Percentiles rank a stretch among this genome's conserved stretches.
These are phyloP conservation scores for Blastomyces parvus DNA, from an alignment of 2,329 filamentous ascomycete species.

Conservation along the genomic window DNA sequence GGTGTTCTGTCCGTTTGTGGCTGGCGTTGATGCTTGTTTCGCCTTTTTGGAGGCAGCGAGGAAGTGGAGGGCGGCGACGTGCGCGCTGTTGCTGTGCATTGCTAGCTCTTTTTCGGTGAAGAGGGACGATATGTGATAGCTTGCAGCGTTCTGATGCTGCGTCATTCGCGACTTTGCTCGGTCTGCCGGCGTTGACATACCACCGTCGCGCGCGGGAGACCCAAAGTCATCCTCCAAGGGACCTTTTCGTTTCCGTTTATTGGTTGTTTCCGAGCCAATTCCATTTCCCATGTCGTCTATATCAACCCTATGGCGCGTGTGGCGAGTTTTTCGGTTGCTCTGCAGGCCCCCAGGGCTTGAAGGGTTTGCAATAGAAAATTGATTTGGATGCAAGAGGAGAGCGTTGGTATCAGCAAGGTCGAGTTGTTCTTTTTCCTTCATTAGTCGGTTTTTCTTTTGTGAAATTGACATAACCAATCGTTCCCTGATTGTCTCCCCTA, in stretches of 20 bases:
- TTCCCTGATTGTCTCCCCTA: slow-evolving; percentile 51
- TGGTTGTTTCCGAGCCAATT: slow-evolving; percentile 39
- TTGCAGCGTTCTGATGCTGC: slow-evolving; percentile 48
- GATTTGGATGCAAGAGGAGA: slow-evolving; percentile 54
- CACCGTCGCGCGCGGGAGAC: slow-evolving; percentile 46
- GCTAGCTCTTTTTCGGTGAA: slow-evolving; percentile 60
- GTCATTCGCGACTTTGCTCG: slow-evolving; percentile 46
- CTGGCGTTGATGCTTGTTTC: slow-evolving; percentile 31
- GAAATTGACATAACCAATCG: slow-evolving; percentile 50
- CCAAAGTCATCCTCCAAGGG: slow-evolving; percentile 48
- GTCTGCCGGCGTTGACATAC: slow-evolving; percentile 39
- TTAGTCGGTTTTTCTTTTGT: slow-evolving; percentile 47
- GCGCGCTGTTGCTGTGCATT: slow-evolving; percentile 52
- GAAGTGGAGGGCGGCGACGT: slow-evolving; percentile 48
- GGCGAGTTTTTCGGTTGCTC: slow-evolving; percentile 53
- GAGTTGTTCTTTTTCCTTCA: slow-evolving; percentile 57
- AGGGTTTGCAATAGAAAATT: slow-evolving; percentile 57
- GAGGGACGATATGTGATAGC: slow-evolving; percentile 53
- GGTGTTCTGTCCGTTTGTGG: slow-evolving; percentile 31
- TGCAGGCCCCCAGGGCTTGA: slow-evolving; percentile 52
- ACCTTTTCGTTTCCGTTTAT: slow-evolving; percentile 51
- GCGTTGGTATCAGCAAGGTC: slow-evolving; percentile 59
- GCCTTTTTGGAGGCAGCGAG: slow-evolving; percentile 48
- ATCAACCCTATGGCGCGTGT: slow-evolving; percentile 49
- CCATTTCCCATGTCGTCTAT: slow-evolving; percentile 44